These are phyloP conservation scores for Neurospora terricola DNA, from an alignment of 495 filamentous ascomycete species.

Conservation along the genomic window DNA sequence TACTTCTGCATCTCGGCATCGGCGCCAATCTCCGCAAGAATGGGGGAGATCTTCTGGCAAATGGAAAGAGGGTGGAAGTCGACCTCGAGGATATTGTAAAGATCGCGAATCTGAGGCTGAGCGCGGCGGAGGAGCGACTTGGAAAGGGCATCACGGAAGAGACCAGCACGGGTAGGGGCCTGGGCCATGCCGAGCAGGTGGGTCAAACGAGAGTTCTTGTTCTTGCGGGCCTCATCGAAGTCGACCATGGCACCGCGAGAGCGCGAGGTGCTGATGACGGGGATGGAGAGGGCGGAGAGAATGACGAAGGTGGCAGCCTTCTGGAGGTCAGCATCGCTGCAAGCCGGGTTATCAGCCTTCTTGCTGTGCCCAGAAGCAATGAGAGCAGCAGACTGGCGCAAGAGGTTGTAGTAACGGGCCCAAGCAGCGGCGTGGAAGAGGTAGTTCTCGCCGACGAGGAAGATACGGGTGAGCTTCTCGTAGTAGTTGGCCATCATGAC, in stretches of 20 bases:
- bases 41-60: slow-evolving; percentile 97
- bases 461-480: slow-evolving; percentile 96
- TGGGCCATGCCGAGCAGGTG: slow-evolving; percentile 89
- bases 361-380: slow-evolving; percentile 80
- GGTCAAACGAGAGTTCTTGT: slow-evolving; percentile 95
- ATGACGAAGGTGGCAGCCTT: slow-evolving; percentile 86
- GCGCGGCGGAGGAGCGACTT: slow-evolving; percentile 88
- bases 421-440: slow-evolving; percentile 97
- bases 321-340: slow-evolving; percentile 78
- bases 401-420: slow-evolving; percentile 92
- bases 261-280: slow-evolving; percentile 95
- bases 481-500: slow-evolving; percentile 99
- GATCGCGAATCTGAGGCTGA: slow-evolving; percentile 83
- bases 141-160: slow-evolving; percentile 92
- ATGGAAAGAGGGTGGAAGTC: slow-evolving; percentile 98
- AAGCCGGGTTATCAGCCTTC: slow-evolving; percentile 84
- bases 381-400: slow-evolving; percentile 78
- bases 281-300: slow-evolving; percentile 90
- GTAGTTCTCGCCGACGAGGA: slow-evolving; percentile 98
- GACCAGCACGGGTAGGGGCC: slow-evolving; percentile 75
- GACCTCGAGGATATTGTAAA: slow-evolving; percentile 97
- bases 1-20: slow-evolving; percentile 97
- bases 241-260: slow-evolving; percentile 93
- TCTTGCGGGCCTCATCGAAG: slow-evolving; percentile 94
- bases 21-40: slow-evolving; percentile 84